Percentiles rank a stretch among this genome's conserved stretches.
phyloP scores from a whole-genome alignment of 345 rosid genomes.

The Erucastrum elatum region DNA sequence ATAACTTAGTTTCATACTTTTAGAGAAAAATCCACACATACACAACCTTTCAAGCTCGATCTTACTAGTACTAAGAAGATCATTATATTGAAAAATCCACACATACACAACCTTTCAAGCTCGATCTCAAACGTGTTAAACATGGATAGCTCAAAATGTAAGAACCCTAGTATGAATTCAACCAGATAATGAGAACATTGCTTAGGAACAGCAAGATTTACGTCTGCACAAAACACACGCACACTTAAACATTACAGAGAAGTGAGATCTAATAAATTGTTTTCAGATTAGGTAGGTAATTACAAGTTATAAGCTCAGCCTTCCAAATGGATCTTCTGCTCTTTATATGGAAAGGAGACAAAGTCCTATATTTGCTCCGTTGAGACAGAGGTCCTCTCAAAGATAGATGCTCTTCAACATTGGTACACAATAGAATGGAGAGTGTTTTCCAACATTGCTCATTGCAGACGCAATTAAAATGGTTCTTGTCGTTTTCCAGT shows the following conservation, averaged over 20 bases:
- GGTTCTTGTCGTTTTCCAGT: too few species aligned
- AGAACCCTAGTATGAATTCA: not conserved
- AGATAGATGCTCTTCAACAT: conserved; percentile 19
- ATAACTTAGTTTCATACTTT: not conserved
- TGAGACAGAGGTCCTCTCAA: too few species aligned
- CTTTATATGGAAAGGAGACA: too few species aligned
- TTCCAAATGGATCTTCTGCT: too few species aligned
- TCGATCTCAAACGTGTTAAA: not conserved
- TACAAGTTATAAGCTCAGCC: too few species aligned
- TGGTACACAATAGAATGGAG: not conserved
- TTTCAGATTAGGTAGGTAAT: not conserved
- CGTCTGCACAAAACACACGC: not conserved
- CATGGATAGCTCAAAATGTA: not conserved
- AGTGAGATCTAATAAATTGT: not conserved
- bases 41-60: conserved; percentile 8
- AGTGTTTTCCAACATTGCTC: too few species aligned
- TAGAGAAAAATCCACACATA: conserved; percentile 1
- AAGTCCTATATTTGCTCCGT: too few species aligned
- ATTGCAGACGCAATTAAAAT: too few species aligned
- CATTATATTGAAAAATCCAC: too few species aligned
- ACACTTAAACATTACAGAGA: not conserved
- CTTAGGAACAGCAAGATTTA: not conserved
- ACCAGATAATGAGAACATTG: not conserved
- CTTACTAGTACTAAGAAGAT: too few species aligned
- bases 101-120: not conserved